Evolutionary conservation across 805 yeast species (phyloP).

Genomic region (Jamesozyma rosinii): DNA sequence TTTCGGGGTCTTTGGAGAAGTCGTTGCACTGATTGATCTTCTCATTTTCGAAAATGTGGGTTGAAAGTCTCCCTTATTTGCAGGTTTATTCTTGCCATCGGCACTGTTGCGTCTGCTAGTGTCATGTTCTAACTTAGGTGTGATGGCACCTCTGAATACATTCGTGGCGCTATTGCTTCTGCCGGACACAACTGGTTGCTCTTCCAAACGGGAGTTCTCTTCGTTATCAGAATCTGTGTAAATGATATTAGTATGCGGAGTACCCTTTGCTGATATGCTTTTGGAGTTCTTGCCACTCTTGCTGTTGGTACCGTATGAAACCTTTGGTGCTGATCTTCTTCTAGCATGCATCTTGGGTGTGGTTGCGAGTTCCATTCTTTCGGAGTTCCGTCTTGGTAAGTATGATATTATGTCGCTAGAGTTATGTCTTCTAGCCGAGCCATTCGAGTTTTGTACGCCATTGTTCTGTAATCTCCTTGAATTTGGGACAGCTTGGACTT

Average conservation of each 20-base stretch:
- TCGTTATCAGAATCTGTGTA: neutral
- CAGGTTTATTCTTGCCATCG: constrained; percentile 2
- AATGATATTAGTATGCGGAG: neutral
- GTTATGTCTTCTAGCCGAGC: neutral
- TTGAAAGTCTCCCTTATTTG: neutral
- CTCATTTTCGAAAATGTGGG: neutral
- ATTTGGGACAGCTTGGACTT: neutral
- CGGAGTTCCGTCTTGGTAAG: neutral
- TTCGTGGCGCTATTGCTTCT: neutral
- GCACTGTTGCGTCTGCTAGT: constrained; percentile 8
- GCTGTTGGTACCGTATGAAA: neutral
- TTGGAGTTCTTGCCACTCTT: neutral
- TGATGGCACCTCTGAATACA: neutral
- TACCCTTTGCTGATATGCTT: neutral
- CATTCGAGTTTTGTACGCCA: neutral
- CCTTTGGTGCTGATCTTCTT: neutral
- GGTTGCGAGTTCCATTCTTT: neutral
- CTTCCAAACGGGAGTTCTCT: neutral
- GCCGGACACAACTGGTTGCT: neutral
- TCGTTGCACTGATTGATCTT: neutral
- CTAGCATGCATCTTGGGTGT: neutral
- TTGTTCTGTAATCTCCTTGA: neutral
- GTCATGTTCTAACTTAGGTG: neutral
- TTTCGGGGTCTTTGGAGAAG: neutral
- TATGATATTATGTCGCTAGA: neutral